Base-by-base conservation (phyloP, 495 filamentous ascomycete species). In the Penicillium nucicola region DNA sequence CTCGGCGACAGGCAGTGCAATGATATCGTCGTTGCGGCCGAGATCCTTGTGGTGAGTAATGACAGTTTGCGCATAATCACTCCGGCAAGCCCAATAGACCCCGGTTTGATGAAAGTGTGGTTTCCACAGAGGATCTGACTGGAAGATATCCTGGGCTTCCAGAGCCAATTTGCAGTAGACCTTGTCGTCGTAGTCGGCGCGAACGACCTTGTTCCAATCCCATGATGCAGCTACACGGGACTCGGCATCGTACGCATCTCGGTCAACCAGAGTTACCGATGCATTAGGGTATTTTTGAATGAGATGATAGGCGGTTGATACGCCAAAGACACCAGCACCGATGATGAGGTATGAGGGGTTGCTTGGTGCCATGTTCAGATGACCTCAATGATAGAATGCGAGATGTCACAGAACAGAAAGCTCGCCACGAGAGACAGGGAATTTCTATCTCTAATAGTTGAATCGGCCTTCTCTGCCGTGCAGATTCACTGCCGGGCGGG, bases 121-220 rank as follows among this genome's bases (percentile, higher is more conserved):
- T 49, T 68, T 60, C 66, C 73, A 84, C 1, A 84, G 59, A 4
- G 79, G 74, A 62, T 81, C 77, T 0, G 47, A 61, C 17, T 68
- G 69, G 76, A 80, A 87, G 22, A 73, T 62, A 33, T 78, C 70
- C 39, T 75, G 71, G 0, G 84, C 78, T 55, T 84, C 77, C 14
- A 84, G 66, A 14, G 77, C 84, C 10, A 86, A 69, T 39, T 68
- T 48, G 52, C 70, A 76, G 69, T 87, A 87, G 28, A 79, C 57
- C 13, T 70, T 62, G 55, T 84, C 75, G 30, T 69, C 64, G 64
- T 87, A 88, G 58, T 87, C 84, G 46, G 83, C 75, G 57, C 85
- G 82, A 15, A 87, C 65, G 13, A 86, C 80, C 55, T 86, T 86
- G 58, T 85, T 86, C 72, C 79, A 81, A 65, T 87, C 84, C 71